Evolutionary conservation across 345 rosid species (phyloP), one percentile per base, ranked within the genome.

Genomic region (Arabis hirsuta): DNA sequence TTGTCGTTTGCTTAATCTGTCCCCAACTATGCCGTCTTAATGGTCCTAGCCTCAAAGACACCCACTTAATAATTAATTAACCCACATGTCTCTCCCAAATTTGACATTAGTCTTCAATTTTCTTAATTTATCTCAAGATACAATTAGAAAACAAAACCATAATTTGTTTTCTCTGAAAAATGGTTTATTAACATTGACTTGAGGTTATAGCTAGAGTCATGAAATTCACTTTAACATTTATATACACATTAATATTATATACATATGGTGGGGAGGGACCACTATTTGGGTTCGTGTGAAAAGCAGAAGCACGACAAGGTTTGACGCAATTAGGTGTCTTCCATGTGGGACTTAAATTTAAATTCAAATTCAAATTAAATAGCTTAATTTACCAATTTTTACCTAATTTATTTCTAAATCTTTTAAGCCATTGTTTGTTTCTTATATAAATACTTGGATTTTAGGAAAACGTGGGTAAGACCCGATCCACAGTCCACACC

Each of bases 251-350:
- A 14, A 20, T 10, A 13, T 65, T 41, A 65, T 16, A 9, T 32
- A 54, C 55, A 38, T 19, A 38, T 50, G 39, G 66, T 54, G 66
- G 55, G 9, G 72, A 41, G 62, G 80, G 76, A 70, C 72, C 80
- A 64, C 64, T 41, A 11, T 9, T 71, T 70, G 10, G 61, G 56
- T 51, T 71, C 32, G 53, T 70, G 71, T 31, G 72, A 64, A 76
- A 69, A 69, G 66, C 45, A 55, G 39, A 63, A 39, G 67, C 76
- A 70, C 56, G 76, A 70, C 58, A 61, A 55, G 55, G 62, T 57
- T 76, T 50, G 67, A 64, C 34, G 72, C 72, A 65, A 76, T 64
- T 64, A 64, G 76, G 72, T 76, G 80, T 71, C 71, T 71, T 70
- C 76, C 76, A 76, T 67, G 66, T 76, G 76, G 56, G 67, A 41